Evolutionary conservation across 2,329 filamentous ascomycete genomes (phyloP).

Genomic region (Phyllosticta paracitricarpa): DNA sequence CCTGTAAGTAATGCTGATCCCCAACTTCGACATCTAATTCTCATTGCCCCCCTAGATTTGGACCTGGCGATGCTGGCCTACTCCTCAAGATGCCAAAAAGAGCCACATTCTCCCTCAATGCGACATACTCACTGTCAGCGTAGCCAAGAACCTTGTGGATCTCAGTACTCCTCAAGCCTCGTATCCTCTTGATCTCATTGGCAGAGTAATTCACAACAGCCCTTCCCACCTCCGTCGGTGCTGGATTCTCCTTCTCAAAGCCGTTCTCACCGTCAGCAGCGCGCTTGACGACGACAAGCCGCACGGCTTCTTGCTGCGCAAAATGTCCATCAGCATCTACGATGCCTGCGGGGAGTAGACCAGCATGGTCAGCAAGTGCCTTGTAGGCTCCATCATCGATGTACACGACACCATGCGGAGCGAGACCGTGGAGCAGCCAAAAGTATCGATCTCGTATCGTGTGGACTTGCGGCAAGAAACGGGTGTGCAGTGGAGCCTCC

Average conservation of each 20-base stretch:
- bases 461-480: conserved; percentile 74
- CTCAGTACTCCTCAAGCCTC: conserved; percentile 71
- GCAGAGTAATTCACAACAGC: conserved; percentile 91
- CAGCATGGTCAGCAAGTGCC: conserved; percentile 73
- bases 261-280: not conserved
- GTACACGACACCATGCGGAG: conserved; percentile 81
- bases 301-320: conserved; percentile 84
- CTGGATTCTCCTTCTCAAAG: conserved; percentile 25
- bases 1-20: not conserved
- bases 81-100: conserved; percentile 45
- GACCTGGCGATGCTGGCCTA: conserved; percentile 27
- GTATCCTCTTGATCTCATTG: conserved; percentile 71
- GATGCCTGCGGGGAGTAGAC: conserved; percentile 82
- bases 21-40: conserved; percentile 12
- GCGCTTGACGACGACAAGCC: conserved; percentile 68
- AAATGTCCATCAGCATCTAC: conserved; percentile 83
- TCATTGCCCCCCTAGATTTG: not conserved
- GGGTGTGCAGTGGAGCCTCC: conserved; percentile 63
- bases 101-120: conserved; percentile 77
- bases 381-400: conserved; percentile 83
- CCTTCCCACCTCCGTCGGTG: conserved; percentile 65
- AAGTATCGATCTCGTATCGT: conserved; percentile 92
- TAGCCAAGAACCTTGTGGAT: conserved; percentile 77
- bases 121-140: conserved; percentile 89
- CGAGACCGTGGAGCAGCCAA: conserved; percentile 89